Conservation (phyloP, 202 grass and related monocot genomes). For the Thinopyrum obtusiflorum region DNA sequence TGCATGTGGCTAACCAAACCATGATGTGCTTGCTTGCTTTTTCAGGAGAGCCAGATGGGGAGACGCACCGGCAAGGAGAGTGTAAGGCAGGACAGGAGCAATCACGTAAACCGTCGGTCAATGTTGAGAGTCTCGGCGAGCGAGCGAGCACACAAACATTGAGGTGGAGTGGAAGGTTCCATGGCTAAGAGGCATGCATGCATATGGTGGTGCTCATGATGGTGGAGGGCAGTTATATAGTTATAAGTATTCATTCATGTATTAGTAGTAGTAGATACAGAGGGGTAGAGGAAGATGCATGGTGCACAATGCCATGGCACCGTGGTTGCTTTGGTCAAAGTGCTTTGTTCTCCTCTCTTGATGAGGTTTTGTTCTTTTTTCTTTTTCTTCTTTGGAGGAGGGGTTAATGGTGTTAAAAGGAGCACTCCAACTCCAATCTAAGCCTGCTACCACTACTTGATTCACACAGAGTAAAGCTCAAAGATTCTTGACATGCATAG, state of each 20-base stretch:
- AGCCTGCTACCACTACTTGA: not conserved
- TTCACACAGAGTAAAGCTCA: slow-evolving; percentile 49
- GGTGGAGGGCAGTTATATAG: slow-evolving; percentile 34
- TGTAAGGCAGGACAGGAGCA: not conserved
- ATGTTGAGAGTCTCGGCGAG: no score
- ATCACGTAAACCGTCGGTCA: no score
- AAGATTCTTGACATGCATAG: slow-evolving; percentile 29
- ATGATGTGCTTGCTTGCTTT: slow-evolving; percentile 21
- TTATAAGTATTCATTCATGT: slow-evolving; percentile 43
- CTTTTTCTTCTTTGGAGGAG: slow-evolving; percentile 19
- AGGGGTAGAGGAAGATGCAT: not conserved
- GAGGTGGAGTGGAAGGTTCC: slow-evolving; percentile 24
- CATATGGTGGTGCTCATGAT: slow-evolving; percentile 41
- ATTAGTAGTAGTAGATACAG: not conserved
- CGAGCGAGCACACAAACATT: no score
- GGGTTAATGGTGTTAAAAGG: slow-evolving; percentile 58
- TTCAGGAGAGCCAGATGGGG: slow-evolving; percentile 60
- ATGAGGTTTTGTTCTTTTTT: slow-evolving; percentile 33
- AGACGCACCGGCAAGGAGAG: slow-evolving; percentile 45
- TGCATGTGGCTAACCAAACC: slow-evolving; percentile 31
- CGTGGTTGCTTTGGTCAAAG: slow-evolving; percentile 40
- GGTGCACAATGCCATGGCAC: not conserved
- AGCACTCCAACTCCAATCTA: slow-evolving; percentile 50
- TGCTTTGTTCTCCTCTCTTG: slow-evolving; percentile 22
- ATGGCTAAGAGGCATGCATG: slow-evolving; percentile 22